Percentiles rank a stretch among this genome's conserved stretches.
Evolutionary conservation across 805 yeast genomes (phyloP).

Genomic region (Ogataea pignaliae): DNA sequence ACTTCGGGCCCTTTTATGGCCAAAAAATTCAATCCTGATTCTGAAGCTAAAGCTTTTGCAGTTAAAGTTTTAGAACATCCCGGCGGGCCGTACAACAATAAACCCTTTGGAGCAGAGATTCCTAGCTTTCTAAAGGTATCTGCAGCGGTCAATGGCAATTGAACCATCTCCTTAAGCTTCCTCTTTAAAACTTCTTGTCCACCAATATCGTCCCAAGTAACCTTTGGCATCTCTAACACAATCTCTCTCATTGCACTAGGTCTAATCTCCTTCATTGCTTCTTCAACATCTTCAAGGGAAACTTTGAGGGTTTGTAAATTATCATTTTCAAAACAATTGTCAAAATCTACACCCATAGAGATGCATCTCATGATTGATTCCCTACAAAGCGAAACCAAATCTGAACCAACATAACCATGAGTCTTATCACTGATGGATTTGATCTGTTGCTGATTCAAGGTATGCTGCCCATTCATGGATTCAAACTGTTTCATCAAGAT

Average conservation of each 20-base stretch:
- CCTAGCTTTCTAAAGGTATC: constrained; percentile 76
- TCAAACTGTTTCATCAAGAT: constrained; percentile 62
- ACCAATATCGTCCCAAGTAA: constrained; percentile 91
- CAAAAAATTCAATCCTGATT: constrained; percentile 86
- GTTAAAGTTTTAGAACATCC: constrained; percentile 96
- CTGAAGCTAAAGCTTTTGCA: constrained; percentile 94
- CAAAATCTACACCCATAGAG: constrained; percentile 45
- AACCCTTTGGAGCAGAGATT: constrained; percentile 88
- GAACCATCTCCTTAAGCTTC: constrained; percentile 84
- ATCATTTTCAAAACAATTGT: constrained; percentile 2
- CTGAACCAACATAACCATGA: constrained; percentile 98
- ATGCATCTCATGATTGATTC: constrained; percentile 87
- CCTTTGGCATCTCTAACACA: constrained; percentile 89
- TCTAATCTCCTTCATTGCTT: constrained; percentile 71
- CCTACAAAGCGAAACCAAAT: constrained; percentile 77
- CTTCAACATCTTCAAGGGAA: constrained; percentile 53
- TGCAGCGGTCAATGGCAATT: constrained; percentile 80
- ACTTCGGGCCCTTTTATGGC: constrained; percentile 98
- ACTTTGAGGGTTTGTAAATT: constrained; percentile 39
- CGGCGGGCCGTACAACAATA: constrained; percentile 93
- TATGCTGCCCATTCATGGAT: constrained; percentile 46
- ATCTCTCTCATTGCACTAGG: constrained; percentile 98
- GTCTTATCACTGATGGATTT: constrained; percentile 66
- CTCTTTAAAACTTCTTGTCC: constrained; percentile 84
- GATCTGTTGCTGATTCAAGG: constrained; percentile 52